Percentiles rank a stretch among this genome's conserved stretches.
phyloP scores from a whole-genome alignment of 129 eudicot species.

The Centella asiatica region DNA sequence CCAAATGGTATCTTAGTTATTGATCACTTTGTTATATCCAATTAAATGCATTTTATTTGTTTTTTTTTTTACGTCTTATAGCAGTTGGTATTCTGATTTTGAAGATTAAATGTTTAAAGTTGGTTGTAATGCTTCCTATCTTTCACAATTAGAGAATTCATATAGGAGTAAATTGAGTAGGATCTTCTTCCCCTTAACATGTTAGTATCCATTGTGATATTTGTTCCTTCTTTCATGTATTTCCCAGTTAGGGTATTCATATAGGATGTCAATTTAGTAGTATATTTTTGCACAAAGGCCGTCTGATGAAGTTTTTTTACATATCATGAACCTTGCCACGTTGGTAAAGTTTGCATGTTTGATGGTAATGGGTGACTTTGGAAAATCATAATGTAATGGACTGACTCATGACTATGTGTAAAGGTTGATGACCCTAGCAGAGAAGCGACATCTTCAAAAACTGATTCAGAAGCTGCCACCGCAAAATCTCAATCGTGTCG shows the following conservation, averaged over 20 bases:
- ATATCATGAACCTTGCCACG: background rate
- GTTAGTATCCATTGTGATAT: background rate
- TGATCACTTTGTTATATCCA: background rate
- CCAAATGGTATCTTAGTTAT: background rate
- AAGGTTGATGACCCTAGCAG: slow-evolving; percentile 60
- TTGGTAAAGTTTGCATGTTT: too few relatives aligned
- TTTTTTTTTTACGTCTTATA: background rate
- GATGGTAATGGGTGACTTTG: too few relatives aligned
- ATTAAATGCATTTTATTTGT: background rate
- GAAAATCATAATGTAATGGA: too few relatives aligned
- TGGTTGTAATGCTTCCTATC: too few relatives aligned
- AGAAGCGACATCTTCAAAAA: slow-evolving; percentile 54
- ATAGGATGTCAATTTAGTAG: background rate
- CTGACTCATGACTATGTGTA: too few relatives aligned
- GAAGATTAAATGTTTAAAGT: too few relatives aligned
- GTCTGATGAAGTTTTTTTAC: background rate
- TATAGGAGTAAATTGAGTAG: too few relatives aligned
- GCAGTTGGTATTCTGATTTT: too few relatives aligned
- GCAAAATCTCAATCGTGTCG: slow-evolving; percentile 55
- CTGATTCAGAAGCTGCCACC: slow-evolving; percentile 48
- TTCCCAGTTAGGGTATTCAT: background rate
- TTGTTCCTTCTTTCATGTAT: background rate
- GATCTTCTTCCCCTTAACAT: background rate
- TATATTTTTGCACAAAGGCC: background rate
- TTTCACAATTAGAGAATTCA: too few relatives aligned